Evolutionary conservation across 345 rosid species (phyloP).

Genomic region (Iberis pinnata): DNA sequence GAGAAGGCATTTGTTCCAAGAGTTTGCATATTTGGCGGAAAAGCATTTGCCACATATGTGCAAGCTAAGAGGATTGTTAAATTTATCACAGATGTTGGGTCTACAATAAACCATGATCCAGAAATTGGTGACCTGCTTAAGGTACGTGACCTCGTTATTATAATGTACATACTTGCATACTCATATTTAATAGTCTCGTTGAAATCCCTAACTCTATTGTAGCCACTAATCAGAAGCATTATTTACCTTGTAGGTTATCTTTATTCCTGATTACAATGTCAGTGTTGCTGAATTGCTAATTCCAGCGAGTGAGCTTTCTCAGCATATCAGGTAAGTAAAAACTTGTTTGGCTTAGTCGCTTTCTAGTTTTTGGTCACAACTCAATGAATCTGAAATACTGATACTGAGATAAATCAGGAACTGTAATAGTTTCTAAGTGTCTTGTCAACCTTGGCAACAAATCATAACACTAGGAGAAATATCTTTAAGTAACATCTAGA

Average conservation of each 20-base stretch:
- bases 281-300: conserved; percentile 79
- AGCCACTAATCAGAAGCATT: conserved; percentile 9
- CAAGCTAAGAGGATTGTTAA: conserved; percentile 82
- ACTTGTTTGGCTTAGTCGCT: conserved; percentile 5
- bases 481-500: neutral
- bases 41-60: conserved; percentile 72
- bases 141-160: conserved; percentile 32
- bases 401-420: neutral
- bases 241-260: conserved; percentile 43
- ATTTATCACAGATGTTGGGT: conserved; percentile 63
- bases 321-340: conserved; percentile 77
- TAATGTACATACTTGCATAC: neutral
- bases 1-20: conserved; percentile 48
- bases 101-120: conserved; percentile 58
- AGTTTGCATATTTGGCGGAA: conserved; percentile 77
- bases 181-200: neutral
- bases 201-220: neutral
- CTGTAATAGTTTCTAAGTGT: neutral
- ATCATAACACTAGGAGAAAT: neutral
- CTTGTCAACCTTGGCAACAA: neutral
- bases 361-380: too few species aligned
- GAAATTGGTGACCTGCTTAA: conserved; percentile 70
- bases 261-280: conserved; percentile 79
- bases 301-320: conserved; percentile 83
- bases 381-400: conserved; percentile 1